A percentile compares a stretch with the other conserved stretches of the same genome.
phyloP scores from a whole-genome alignment of 2,329 filamentous ascomycete species.

The Trichoderma harzianum region DNA sequence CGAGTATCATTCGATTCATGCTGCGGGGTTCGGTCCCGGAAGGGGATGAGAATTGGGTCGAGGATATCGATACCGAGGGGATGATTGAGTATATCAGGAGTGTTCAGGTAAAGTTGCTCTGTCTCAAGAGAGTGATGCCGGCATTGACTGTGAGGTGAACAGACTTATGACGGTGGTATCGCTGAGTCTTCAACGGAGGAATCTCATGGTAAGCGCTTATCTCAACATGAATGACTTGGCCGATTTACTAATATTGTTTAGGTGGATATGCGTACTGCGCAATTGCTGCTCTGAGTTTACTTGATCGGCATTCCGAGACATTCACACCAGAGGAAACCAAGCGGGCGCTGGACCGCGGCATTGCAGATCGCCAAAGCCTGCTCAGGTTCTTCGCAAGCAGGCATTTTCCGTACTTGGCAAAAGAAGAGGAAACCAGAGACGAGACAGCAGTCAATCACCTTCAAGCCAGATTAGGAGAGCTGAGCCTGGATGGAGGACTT shows the following conservation, averaged over 20 bases:
- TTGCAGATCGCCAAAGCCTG: slow-evolving; percentile 32
- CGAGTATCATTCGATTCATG: slow-evolving; percentile 77
- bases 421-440: slow-evolving; percentile 42
- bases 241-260: slow-evolving; percentile 31
- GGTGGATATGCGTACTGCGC: slow-evolving; percentile 91
- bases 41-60: slow-evolving; percentile 51
- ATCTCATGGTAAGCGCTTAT: slow-evolving; percentile 63
- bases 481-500: slow-evolving; percentile 31
- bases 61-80: slow-evolving; percentile 71
- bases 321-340: slow-evolving; percentile 10
- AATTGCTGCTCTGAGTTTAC: slow-evolving; percentile 70
- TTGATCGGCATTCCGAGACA: slow-evolving; percentile 56
- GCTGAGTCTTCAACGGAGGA: slow-evolving; percentile 76
- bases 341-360: slow-evolving; percentile 35
- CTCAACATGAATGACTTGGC: neutral
- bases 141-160: slow-evolving; percentile 14
- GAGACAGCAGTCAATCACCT: slow-evolving; percentile 36
- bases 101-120: slow-evolving; percentile 45
- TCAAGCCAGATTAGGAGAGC: slow-evolving; percentile 33
- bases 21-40: slow-evolving; percentile 59
- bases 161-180: slow-evolving; percentile 84
- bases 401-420: slow-evolving; percentile 58
- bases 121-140: neutral
- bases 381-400: slow-evolving; percentile 60
- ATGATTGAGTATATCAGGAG: slow-evolving; percentile 68